phyloP scores from a whole-genome alignment of 2,329 filamentous ascomycete genomes.

The Hymenoscyphus scutula region DNA sequence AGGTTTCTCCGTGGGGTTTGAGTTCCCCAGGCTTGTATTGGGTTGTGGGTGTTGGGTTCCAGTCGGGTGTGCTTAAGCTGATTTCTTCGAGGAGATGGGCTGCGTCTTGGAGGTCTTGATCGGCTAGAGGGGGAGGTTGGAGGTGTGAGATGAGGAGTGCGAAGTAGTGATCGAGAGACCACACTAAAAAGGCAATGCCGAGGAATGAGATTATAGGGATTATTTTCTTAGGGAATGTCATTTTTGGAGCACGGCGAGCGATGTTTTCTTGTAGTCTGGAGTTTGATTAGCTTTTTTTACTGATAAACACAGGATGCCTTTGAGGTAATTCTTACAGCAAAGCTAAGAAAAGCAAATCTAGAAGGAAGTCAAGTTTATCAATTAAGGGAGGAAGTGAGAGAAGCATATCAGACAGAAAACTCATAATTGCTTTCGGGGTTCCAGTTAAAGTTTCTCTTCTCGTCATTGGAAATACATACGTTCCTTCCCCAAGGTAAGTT shows the following conservation, averaged over 20 bases:
- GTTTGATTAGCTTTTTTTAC: not conserved
- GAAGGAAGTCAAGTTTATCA: too few relatives aligned
- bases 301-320: not conserved
- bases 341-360: too few relatives aligned
- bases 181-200: not conserved
- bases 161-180: not conserved
- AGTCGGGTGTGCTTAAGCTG: not conserved
- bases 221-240: not conserved
- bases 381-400: too few relatives aligned
- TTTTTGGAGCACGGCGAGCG: not conserved
- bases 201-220: not conserved
- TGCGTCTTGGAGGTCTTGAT: not conserved
- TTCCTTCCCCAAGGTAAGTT: too few relatives aligned
- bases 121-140: not conserved
- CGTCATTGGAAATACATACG: too few relatives aligned
- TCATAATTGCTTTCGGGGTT: too few relatives aligned
- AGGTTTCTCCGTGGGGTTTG: constrained; percentile 20
- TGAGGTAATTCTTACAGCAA: not conserved
- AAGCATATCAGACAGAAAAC: too few relatives aligned
- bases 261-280: not conserved
- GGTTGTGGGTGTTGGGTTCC: constrained; percentile 1
- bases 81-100: not conserved
- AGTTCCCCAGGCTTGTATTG: constrained; percentile 15
- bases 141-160: not conserved
- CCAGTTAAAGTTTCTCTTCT: too few relatives aligned